These are phyloP conservation scores for Cenchrus americanus DNA, from an alignment of 176 grass and related monocot species.

Conservation along the genomic window DNA sequence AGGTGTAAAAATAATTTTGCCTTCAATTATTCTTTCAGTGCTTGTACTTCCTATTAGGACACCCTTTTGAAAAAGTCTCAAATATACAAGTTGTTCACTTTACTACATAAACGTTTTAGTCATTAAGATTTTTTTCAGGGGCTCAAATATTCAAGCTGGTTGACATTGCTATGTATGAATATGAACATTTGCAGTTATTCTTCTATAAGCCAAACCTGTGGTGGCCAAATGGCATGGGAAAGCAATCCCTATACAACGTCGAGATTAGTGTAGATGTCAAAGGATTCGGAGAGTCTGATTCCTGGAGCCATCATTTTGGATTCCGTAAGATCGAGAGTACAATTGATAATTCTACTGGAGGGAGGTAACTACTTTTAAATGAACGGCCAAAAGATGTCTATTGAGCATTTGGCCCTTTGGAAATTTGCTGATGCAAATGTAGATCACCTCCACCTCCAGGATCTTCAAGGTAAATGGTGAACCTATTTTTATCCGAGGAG, in stretches of 20 bases:
- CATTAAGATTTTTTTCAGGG: background rate
- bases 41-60: background rate
- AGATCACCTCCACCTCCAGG: constrained; percentile 52
- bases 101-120: background rate
- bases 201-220: constrained; percentile 98
- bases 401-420: constrained; percentile 13
- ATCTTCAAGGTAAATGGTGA: constrained; percentile 95
- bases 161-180: constrained; percentile 24
- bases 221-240: constrained; percentile 99
- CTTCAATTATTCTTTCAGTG: constrained; percentile 1
- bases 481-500: constrained; percentile 90
- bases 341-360: constrained; percentile 81
- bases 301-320: constrained; percentile 81
- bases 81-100: background rate
- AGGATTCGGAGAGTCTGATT: constrained; percentile 89
- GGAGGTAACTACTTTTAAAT: constrained; percentile 62
- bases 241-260: constrained; percentile 79
- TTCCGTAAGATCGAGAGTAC: constrained; percentile 89
- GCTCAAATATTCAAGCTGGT: constrained; percentile 16
- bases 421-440: constrained; percentile 27
- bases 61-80: background rate
- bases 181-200: constrained; percentile 66
- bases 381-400: background rate
- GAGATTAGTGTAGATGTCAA: constrained; percentile 82
- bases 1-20: constrained; percentile 10